A percentile compares a stretch with the other conserved stretches of the same genome.
Conservation (phyloP, 306 rosid genomes). For the Medicago arabica region DNA sequence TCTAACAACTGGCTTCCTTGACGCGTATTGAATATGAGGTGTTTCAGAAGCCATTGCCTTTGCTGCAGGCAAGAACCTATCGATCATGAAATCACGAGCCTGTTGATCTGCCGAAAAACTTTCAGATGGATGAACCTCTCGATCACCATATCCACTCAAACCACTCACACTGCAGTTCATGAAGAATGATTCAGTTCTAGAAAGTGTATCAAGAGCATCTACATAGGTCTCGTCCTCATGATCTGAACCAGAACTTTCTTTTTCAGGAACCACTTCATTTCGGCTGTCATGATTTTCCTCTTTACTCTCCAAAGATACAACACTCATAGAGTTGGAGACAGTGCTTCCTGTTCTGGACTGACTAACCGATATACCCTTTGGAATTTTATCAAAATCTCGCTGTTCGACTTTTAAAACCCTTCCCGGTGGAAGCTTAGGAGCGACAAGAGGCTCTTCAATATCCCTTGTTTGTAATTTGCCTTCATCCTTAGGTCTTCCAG, state of each 20-base stretch:
- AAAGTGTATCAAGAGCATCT: constrained; percentile 80
- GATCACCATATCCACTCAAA: constrained; percentile 76
- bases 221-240: constrained; percentile 71
- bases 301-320: constrained; percentile 45
- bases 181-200: constrained; percentile 74
- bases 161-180: constrained; percentile 85
- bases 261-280: constrained; percentile 43
- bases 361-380: constrained; percentile 43
- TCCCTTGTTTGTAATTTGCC: constrained; percentile 37
- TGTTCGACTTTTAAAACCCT: constrained; percentile 58
- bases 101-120: constrained; percentile 68
- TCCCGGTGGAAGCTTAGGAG: constrained; percentile 89
- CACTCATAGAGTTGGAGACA: constrained; percentile 44
- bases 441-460: constrained; percentile 44
- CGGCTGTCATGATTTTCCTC: constrained; percentile 43
- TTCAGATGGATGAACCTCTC: constrained; percentile 53
- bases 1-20: constrained; percentile 57
- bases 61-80: constrained; percentile 90
- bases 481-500: constrained; percentile 83
- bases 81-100: constrained; percentile 85
- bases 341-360: constrained; percentile 45
- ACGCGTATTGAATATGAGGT: constrained; percentile 53
- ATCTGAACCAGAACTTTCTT: constrained; percentile 54
- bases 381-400: constrained; percentile 48
- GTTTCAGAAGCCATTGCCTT: constrained; percentile 90